Percentiles rank a stretch among this genome's conserved stretches.
Evolutionary conservation across 768 basidiomycete genomes (phyloP).

Genomic region (Floccularia luteovirens): DNA sequence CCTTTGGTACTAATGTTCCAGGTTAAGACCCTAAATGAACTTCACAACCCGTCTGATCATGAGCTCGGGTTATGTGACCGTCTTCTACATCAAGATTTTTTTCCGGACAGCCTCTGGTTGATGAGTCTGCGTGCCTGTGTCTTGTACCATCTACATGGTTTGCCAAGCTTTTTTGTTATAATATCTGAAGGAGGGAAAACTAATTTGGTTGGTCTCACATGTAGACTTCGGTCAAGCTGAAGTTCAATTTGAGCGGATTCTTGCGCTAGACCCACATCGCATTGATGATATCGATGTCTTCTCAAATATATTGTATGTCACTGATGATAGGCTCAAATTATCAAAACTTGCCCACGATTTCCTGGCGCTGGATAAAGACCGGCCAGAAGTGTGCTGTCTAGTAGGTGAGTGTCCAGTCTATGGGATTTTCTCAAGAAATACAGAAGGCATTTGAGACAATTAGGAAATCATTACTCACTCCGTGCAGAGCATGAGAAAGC

Average conservation of each 20-base stretch:
- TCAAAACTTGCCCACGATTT: conserved; percentile 91
- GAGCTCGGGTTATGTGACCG: conserved; percentile 78
- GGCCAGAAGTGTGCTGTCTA: conserved; percentile 94
- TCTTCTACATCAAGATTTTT: conserved; percentile 61
- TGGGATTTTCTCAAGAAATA: not conserved
- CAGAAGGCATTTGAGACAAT: not conserved
- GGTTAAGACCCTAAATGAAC: conserved; percentile 81
- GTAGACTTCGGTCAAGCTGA: conserved; percentile 87
- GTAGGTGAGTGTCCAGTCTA: conserved; percentile 55
- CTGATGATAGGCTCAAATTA: conserved; percentile 80
- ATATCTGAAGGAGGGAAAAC: conserved; percentile 3
- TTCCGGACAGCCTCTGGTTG: conserved; percentile 79
- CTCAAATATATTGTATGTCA: conserved; percentile 96
- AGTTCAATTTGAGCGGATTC: conserved; percentile 76
- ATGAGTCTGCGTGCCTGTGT: conserved; percentile 83
- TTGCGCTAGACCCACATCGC: conserved; percentile 74
- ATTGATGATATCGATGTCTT: conserved; percentile 95
- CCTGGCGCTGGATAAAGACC: conserved; percentile 80
- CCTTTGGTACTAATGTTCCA: conserved; percentile 66
- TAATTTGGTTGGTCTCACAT: conserved; percentile 1
- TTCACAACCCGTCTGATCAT: conserved; percentile 83
- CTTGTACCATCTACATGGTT: conserved; percentile 87
- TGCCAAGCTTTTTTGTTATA: conserved; percentile 14
- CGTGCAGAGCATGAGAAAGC: conserved; percentile 94
- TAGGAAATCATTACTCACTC: conserved; percentile 97